phyloP scores from a whole-genome alignment of 768 basidiomycete species.

The Trametes villosa region DNA sequence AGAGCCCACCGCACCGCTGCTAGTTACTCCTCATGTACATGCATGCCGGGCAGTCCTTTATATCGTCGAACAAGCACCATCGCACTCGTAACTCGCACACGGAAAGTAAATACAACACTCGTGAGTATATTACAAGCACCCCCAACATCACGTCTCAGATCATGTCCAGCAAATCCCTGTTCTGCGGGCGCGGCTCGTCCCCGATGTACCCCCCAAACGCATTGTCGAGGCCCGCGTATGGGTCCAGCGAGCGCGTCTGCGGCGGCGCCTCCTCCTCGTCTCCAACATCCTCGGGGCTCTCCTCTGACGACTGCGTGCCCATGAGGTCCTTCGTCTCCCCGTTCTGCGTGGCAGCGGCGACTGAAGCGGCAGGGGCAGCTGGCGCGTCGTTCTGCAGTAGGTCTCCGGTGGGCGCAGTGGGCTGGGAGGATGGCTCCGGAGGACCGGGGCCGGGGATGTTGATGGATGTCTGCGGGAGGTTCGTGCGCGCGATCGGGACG shows the following conservation, averaged over 20 bases:
- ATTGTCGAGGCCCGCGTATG: conserved; percentile 81
- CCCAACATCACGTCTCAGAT: conserved; percentile 11
- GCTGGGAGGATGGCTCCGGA: conserved; percentile 44
- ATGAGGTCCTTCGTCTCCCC: conserved; percentile 20
- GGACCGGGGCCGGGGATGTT: conserved; percentile 69
- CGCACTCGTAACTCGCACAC: neutral
- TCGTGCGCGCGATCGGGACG: conserved; percentile 59
- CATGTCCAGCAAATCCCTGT: conserved; percentile 61
- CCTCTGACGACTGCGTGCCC: conserved; percentile 22
- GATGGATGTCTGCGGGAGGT: conserved; percentile 46
- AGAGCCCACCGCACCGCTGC: too few species aligned
- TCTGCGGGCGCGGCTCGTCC: conserved; percentile 72
- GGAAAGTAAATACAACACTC: conserved; percentile 12
- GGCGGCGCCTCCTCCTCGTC: conserved; percentile 45
- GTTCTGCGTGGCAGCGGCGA: neutral
- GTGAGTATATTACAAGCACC: conserved; percentile 19
- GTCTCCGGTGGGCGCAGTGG: conserved; percentile 31
- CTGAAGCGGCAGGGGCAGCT: neutral
- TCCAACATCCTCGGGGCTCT: conserved; percentile 33
- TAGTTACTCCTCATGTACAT: too few species aligned
- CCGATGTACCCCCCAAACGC: conserved; percentile 76
- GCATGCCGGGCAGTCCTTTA: too few species aligned
- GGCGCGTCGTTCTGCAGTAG: conserved; percentile 28
- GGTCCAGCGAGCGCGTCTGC: conserved; percentile 50
- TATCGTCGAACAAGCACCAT: neutral